A percentile compares a stretch with the other conserved stretches of the same genome.
These are phyloP conservation scores for Alloascoidea africana DNA, from an alignment of 805 yeast species.

Conservation along the genomic window DNA sequence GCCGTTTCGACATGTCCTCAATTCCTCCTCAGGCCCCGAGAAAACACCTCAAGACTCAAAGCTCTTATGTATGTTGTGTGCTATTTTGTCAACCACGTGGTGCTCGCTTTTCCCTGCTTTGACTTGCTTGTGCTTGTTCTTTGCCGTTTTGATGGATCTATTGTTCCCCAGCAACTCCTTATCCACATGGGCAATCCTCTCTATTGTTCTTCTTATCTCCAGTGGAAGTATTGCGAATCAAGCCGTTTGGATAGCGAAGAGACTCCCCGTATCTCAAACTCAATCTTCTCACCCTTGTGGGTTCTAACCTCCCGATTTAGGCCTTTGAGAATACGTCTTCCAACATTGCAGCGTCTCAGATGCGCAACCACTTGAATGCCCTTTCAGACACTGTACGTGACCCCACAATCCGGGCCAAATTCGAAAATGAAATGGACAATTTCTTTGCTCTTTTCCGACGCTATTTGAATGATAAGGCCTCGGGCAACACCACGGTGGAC, in stretches of 20 bases:
- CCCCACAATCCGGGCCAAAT: constrained; percentile 30
- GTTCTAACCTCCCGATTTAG: constrained; percentile 16
- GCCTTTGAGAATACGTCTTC: constrained; percentile 93
- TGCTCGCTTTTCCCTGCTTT: neutral
- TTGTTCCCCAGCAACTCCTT: constrained; percentile 2
- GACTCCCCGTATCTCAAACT: neutral
- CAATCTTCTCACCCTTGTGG: neutral
- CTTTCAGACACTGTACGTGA: constrained; percentile 69
- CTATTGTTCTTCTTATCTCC: neutral
- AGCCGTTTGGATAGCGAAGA: constrained; percentile 1
- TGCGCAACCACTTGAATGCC: constrained; percentile 90
- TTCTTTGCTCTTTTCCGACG: constrained; percentile 90
- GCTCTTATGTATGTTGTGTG: constrained; percentile 40
- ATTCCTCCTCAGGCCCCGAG: constrained; percentile 17
- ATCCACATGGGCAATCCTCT: neutral
- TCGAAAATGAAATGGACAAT: constrained; percentile 88
- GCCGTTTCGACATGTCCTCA: constrained; percentile 3
- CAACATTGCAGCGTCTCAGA: constrained; percentile 90
- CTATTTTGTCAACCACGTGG: neutral
- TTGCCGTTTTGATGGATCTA: constrained; percentile 1
- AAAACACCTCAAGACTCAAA: constrained; percentile 58
- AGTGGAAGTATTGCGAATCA: constrained; percentile 1
- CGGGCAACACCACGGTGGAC: constrained; percentile 66
- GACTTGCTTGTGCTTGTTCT: neutral
- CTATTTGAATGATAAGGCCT: constrained; percentile 78